Conservation (phyloP, 495 filamentous ascomycete species). For the Parathielavia hyrcaniae region DNA sequence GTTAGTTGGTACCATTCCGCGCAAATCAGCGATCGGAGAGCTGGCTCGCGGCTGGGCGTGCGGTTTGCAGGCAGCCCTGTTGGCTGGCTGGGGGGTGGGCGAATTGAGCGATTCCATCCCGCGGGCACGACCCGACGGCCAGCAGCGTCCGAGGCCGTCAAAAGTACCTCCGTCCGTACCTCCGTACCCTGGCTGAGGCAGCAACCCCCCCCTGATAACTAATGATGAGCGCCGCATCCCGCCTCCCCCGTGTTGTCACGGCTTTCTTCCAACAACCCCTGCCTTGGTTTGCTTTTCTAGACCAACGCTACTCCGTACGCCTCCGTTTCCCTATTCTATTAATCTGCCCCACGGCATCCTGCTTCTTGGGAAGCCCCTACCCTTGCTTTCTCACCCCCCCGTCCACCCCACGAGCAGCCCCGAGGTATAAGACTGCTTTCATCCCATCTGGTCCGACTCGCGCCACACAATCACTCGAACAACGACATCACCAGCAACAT, state of each 20-base stretch:
- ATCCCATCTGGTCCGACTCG: constrained; percentile 14
- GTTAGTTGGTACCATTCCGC: constrained; percentile 23
- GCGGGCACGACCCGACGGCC: constrained; percentile 9
- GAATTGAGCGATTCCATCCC: constrained; percentile 8
- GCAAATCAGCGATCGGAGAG: constrained; percentile 19
- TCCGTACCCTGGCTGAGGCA: neutral
- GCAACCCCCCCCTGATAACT: neutral
- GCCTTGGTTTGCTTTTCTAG: constrained; percentile 17
- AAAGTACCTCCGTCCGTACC: too few relatives aligned
- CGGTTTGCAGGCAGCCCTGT: constrained; percentile 3
- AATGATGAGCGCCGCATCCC: constrained; percentile 8
- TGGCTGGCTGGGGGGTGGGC: constrained; percentile 6
- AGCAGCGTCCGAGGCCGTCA: constrained; percentile 2
- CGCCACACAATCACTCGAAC: neutral
- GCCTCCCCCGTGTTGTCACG: constrained; percentile 12
- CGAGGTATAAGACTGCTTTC: constrained; percentile 16
- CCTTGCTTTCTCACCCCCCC: constrained; percentile 14
- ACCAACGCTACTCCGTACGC: constrained; percentile 3
- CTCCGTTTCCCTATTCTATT: constrained; percentile 15
- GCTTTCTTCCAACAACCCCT: constrained; percentile 15
- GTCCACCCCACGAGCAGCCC: constrained; percentile 4
- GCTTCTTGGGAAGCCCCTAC: constrained; percentile 26
- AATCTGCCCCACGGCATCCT: constrained; percentile 33
- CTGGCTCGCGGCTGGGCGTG: constrained; percentile 11
- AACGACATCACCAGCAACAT: constrained; percentile 14